These are phyloP conservation scores for Volvox africanus DNA, from an alignment of 139 green algal genomes.

Conservation along the genomic window DNA sequence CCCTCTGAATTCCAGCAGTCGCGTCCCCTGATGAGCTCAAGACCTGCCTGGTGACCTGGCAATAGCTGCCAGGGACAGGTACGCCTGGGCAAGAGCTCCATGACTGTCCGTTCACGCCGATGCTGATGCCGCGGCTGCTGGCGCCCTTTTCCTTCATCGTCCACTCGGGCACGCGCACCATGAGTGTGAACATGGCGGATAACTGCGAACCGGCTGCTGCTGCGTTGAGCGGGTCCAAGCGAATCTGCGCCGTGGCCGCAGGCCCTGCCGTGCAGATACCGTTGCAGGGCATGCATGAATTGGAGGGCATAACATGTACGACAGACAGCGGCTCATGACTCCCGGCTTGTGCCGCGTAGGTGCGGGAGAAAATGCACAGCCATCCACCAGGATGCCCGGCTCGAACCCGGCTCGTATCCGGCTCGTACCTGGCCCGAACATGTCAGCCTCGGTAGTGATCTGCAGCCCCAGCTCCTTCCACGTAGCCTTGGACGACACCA, in stretches of 20 bases:
- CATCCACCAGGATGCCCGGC: background rate
- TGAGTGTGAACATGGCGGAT: conserved; percentile 17
- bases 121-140: background rate
- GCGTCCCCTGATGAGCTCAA: too few species aligned
- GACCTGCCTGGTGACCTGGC: conserved; percentile 10
- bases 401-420: conserved; percentile 34
- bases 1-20: too few species aligned
- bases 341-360: too few species aligned
- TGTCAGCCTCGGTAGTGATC: conserved; percentile 45
- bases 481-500: conserved; percentile 37
- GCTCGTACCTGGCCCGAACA: conserved; percentile 46
- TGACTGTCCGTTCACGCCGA: conserved; percentile 2
- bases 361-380: background rate
- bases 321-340: too few species aligned
- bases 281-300: too few species aligned
- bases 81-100: conserved; percentile 30
- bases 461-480: conserved; percentile 44
- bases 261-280: conserved; percentile 17
- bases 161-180: conserved; percentile 40
- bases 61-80: conserved; percentile 10
- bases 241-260: conserved; percentile 12
- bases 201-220: background rate
- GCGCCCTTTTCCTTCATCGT: background rate
- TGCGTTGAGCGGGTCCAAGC: background rate
- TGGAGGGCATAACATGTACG: too few species aligned